Percentiles rank a stretch among this genome's conserved stretches.
phyloP scores from a whole-genome alignment of 2,329 filamentous ascomycete species.

The Aspergillus flavus region DNA sequence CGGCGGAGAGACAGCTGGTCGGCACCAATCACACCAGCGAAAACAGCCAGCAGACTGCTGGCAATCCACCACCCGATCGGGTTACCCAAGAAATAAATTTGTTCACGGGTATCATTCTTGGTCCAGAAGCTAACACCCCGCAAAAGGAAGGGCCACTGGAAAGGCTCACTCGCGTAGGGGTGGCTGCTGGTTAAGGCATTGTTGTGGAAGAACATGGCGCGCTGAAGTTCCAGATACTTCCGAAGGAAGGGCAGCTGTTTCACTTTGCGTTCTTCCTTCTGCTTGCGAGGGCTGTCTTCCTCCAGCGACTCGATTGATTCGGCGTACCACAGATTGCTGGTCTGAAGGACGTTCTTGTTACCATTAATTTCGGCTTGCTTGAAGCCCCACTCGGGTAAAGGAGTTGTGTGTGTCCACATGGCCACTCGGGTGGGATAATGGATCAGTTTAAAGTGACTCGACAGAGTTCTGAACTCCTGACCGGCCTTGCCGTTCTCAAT shows the following conservation, averaged over 20 bases:
- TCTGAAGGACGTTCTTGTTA: constrained; percentile 89
- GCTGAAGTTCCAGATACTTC: constrained; percentile 96
- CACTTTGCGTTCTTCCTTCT: constrained; percentile 75
- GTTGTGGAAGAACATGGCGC: constrained; percentile 99
- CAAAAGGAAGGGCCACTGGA: constrained; percentile 97
- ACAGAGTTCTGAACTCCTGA: constrained; percentile 86
- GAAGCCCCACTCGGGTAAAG: constrained; percentile 95
- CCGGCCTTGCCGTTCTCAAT: constrained; percentile 81
- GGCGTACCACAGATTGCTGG: constrained; percentile 92
- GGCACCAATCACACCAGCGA: constrained; percentile 85
- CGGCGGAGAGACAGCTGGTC: constrained; percentile 93
- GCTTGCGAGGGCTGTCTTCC: constrained; percentile 69
- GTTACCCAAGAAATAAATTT: constrained; percentile 99
- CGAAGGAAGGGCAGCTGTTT: constrained; percentile 84
- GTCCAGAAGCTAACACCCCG: constrained; percentile 99
- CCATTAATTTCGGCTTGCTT: constrained; percentile 99
- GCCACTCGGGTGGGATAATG: constrained; percentile 94
- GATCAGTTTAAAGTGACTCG: constrained; percentile 93
- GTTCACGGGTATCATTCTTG: constrained; percentile 87
- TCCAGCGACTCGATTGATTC: constrained; percentile 86
- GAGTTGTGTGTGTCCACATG: constrained; percentile 97
- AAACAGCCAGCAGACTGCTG: constrained; percentile 88
- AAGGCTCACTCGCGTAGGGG: constrained; percentile 90
- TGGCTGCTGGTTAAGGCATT: constrained; percentile 96
- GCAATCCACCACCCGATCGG: constrained; percentile 97